Base-by-base conservation (phyloP, 495 filamentous ascomycete genomes). In the Daldinia vernicosa region DNA sequence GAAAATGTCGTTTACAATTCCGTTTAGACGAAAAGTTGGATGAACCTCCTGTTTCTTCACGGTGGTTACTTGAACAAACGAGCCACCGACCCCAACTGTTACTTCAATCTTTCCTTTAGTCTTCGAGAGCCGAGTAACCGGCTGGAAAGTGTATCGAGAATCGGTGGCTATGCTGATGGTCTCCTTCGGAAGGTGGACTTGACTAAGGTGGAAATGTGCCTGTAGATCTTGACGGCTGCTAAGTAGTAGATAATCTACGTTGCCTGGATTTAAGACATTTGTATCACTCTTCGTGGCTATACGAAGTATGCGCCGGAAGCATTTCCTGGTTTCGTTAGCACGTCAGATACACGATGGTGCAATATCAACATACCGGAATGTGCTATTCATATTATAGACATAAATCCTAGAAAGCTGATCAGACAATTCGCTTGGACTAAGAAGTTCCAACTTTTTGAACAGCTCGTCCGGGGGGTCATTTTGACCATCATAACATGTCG, bases 361-460 rank as follows among this genome's bases (percentile, higher is more conserved):
- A 28, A 6, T 50, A 60, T 27, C 30, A 39, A 19, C 75, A 57
- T 77, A 82, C 81, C 82, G 81, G 70, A 81, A 88, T 5, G 86
- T 85, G 68, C 83, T 89, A 71, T 91, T 91, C 88, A 90, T 90
- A 70, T 91, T 91, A 77, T 90, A 91, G 55, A 90, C 80, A 63
- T 90, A 91, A 19, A 87, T 77, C 55, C 87, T 79, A 12, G 81
- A 79, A 4, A 90, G 80, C 54, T 89, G 84, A 51, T 80, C 80
- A 11, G 85, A 77, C 52, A 90, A 75, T 61, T 91, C 89, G 5
- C 80, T 80, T 5, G 89, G 89, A 33, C 86, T 88, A 11, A 91
- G 81, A 24, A 79, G 76, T 66, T 89, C 86, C 17, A 89, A 72
- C 63, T 84, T 87, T 15, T 81, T 81, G 71, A 88, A 85, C 12